Evolutionary conservation across 345 rosid genomes (phyloP), one percentile per base, ranked within the genome.

Genomic region (Brassica cretica): DNA sequence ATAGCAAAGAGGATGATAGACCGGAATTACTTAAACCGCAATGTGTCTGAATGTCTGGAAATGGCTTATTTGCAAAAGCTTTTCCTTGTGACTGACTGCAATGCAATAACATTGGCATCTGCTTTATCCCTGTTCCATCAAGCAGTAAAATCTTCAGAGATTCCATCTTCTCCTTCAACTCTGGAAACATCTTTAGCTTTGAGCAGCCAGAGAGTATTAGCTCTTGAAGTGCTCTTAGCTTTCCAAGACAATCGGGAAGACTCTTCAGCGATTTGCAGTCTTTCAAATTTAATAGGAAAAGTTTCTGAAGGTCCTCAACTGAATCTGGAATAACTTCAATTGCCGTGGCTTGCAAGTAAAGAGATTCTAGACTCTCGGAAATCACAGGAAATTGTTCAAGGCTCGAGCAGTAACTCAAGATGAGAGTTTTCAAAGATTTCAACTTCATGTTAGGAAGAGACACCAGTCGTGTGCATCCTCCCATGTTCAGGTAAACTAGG

Each of bases 361-460:
- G 33, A n/a, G 44, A 5, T n/a, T 64, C 10, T n/a, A 82, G 29
- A 46, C 66, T 66, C 0, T 64, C 30, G 4, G 73, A 62, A 6
- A 81, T 55, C 33, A 53, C 39, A 10, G 67, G 75, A 56, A 81
- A 64, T 5, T 62, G 21, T n/a, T n/a, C 21, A 29, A 81, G 15
- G 10, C 8, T 73, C 16, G 0, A 9, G 78, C 87, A 84, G 0
- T 64, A 12, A 3, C 6, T 79, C 6, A 37, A 67, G 73, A 35
- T 63, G 66, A 60, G 69, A 66, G 56, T 35, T 56, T 27, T 71
- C 56, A 65, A 9, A 24, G 27, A 82, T 5, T 6, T 33, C 58
- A 56, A 33, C 21, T 56, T 30, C 33, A 55, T 32, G 1, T 30
- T 18, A 16, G 77, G 70, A 46, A 74, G 63, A 64, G 27, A 46